Base-by-base conservation (phyloP, 371 early-diverging fungal genomes). In the Circinella minor region DNA sequence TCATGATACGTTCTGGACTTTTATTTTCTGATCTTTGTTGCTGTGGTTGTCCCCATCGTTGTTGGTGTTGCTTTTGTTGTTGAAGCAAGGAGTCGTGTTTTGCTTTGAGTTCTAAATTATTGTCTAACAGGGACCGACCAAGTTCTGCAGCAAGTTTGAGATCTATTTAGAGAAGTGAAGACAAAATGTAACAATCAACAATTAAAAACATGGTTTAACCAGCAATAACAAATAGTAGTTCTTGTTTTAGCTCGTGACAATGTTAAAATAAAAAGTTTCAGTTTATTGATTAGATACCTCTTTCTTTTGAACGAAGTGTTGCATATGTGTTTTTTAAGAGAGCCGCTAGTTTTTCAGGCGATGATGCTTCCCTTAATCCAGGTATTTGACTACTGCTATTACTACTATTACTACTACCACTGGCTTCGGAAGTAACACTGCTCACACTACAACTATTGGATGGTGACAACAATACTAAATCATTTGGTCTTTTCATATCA, bases 131-230 rank as follows among this genome's bases (percentile, higher is more conserved):
- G 49, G 76, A 75, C 60, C 81, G 77, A 46, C 87, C 84, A 37
- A 86, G 68, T 72, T 82, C 74, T 11, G 85, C 83, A 20, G 83
- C 87, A 49, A 83, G 62, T 20, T 67, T 76, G n/a, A 84, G 72
- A 69, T 83, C 85, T 86, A 63, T 62, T 51, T 46, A 43, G 6
- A 43, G 43, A 3, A 43, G 27, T 27, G 27, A 27, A 27, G 27
- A 27, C 27, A 27, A 1, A 11, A 17, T 48, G 46, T 18, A 57
- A 48, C 54, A 63, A 51, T 61, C 57, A 48, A 36, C 8, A n/a
- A 36, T 27, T 27, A 27, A 27, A 27, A 27, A 27, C 10, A 36
- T 55, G 69, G 49, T 39, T 63, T 10, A 59, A 36, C 1, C 43
- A 34, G 47, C 51, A 60, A 38, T 9, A 15, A 55, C 37, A 51